Evolutionary conservation across 352 stramenopile species (phyloP), one percentile per base, ranked within the genome.

Genomic region (Thraustochytrium sp.): DNA sequence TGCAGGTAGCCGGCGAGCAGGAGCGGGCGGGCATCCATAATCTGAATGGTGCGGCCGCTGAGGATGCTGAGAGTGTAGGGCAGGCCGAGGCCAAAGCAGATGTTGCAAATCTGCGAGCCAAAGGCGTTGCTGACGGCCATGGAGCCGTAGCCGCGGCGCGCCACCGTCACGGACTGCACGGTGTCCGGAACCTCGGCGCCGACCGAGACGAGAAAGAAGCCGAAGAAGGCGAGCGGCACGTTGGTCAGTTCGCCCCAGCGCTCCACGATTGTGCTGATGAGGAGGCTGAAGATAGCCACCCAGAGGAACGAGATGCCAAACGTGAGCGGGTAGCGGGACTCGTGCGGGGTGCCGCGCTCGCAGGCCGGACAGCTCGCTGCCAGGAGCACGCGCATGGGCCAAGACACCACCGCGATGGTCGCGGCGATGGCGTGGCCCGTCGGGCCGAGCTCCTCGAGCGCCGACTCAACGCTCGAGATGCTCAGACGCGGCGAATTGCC

Each of bases 41-140:
- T 26, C 16, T 5, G 18, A 75, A 75, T 37, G 5, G 48, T 55
- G 44, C 8, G 11, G 26, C 62, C 62, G 4, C 62, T 75, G 9
- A 75, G 40, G 23, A 54, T 26, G 1, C 36, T 54, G 4, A 75
- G 38, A 23, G 62, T 75, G 61, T 82, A 87, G 8, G 85, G 85
- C 13, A 87, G 46, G 18, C 85, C 85, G 46, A 87, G 49, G 3
- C 85, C 85, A 59, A 87, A 34, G 29, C 72, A 86, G 37, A 87
- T 87, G 62, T 87, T 87, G 37, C 85, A 59, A 51, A 87, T 87
- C 48, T 87, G 82, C 37, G 78, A 86, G 21, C 85, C 85, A 21
- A 87, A 42, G 13, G 65, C 73, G 49, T 87, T 87, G 36, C 53
- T 77, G 11, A 87, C 82, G 46, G 85, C 85, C 85, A 87, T 87